These are phyloP conservation scores for Auricularia cornea DNA, from an alignment of 768 basidiomycete genomes.

Conservation along the genomic window DNA sequence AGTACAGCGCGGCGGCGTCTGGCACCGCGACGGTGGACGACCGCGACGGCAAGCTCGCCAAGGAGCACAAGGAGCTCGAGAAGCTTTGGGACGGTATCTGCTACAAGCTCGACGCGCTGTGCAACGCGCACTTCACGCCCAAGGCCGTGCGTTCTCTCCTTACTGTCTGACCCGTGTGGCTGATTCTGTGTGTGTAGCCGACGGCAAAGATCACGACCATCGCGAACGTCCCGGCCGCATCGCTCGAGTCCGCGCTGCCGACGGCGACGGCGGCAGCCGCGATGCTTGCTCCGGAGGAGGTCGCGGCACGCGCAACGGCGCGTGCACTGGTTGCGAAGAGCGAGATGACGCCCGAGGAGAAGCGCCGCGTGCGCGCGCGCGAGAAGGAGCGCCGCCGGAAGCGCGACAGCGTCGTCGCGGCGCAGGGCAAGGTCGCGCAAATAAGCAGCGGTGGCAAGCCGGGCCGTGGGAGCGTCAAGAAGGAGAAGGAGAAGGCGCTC, in stretches of 20 bases:
- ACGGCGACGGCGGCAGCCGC: conserved; percentile 64
- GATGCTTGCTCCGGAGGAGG: conserved; percentile 90
- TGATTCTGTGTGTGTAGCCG: conserved; percentile 44
- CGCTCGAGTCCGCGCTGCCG: conserved; percentile 86
- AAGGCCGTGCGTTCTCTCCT: conserved; percentile 58
- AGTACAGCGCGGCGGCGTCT: conserved; percentile 63
- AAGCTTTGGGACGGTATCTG: conserved; percentile 78
- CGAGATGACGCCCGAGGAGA: conserved; percentile 81
- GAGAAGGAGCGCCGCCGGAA: conserved; percentile 45
- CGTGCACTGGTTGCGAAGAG: conserved; percentile 53
- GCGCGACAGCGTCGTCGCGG: conserved; percentile 61
- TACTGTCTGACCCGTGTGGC: not conserved
- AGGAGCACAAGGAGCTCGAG: conserved; percentile 85
- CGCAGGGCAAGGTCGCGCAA: conserved; percentile 56
- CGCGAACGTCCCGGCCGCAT: conserved; percentile 70
- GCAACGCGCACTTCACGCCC: conserved; percentile 92
- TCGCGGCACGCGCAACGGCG: conserved; percentile 52
- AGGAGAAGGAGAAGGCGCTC: conserved; percentile 78
- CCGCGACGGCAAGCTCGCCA: conserved; percentile 77
- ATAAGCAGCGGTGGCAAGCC: conserved; percentile 24
- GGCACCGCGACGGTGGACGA: conserved; percentile 55
- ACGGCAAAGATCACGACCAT: conserved; percentile 81
- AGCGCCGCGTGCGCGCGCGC: conserved; percentile 49
- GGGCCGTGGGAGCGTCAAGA: conserved; percentile 50
- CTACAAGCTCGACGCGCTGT: conserved; percentile 83